Base-by-base conservation (phyloP, 169 alveolate species). In the Cryptosporidium tyzzeri region DNA sequence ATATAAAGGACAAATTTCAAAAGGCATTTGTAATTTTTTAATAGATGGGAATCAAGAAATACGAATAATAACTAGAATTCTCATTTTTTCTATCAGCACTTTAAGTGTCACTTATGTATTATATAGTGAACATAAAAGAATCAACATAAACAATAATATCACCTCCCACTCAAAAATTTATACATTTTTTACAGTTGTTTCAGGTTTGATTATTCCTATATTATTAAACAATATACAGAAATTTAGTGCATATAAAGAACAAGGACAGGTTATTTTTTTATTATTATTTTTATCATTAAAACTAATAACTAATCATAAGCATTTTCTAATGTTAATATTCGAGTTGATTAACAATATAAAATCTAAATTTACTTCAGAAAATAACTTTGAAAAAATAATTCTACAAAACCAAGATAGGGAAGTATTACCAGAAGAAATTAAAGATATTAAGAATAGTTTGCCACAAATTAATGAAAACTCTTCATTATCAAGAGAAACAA, bases 251-350 rank as follows among this genome's bases (percentile, higher is more conserved):
- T 73, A 73, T 39, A 53, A 44, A n/a, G 86, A 73, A n/a, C 86
- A 73, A 33, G 86, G 86, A 7, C 44, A 59, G 41, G 55, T 73
- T 35, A 73, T 55, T n/a, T 73, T 53, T 10, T 55, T 73, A 53
- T 58, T 73, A 73, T 73, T 73, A 31, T 73, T 73, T 73, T 55
- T 73, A 73, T 35, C 71, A 33, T n/a, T 73, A 9, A 73, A 55
- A 58, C 44, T 73, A 37, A 41, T 73, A 23, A 73, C 86, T 2
- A 73, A 73, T 37, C 70, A 73, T 37, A 73, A 37, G 5, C 70
- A 73, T 58, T 73, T 73, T 59, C 55, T 55, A 59, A 51, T n/a
- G 23, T 35, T 73, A 37, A 35, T 39, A 55, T 23, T 73, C 33
- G 70, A 37, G 26, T 35, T 73, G 29, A 73, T 73, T 31, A 23